These are phyloP conservation scores for Ricinus communis DNA, from an alignment of 345 rosid species.

Conservation along the genomic window DNA sequence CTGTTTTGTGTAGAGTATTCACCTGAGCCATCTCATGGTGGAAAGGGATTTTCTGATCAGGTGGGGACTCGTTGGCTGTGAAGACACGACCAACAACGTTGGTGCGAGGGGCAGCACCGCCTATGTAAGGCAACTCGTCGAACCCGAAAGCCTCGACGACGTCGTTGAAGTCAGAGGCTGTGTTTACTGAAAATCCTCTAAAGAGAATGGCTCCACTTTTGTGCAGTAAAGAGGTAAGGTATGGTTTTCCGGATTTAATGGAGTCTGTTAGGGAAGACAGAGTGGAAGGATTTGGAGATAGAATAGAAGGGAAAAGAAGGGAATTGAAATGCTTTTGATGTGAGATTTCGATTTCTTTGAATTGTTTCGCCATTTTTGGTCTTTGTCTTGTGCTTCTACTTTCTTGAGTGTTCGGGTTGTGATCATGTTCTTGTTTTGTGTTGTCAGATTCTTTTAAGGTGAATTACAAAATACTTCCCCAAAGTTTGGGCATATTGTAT, in stretches of 20 bases:
- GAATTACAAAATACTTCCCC: too few relatives aligned
- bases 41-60: conserved; percentile 86
- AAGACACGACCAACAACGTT: conserved; percentile 86
- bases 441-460: too few relatives aligned
- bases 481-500: too few relatives aligned
- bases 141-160: conserved; percentile 85
- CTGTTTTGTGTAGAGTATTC: too few relatives aligned
- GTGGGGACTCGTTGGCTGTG: conserved; percentile 92
- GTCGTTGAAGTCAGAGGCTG: conserved; percentile 79
- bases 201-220: conserved; percentile 67
- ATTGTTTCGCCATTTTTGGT: conserved; percentile 36
- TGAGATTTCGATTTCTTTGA: conserved; percentile 45
- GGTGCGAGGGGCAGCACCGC: conserved; percentile 81
- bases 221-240: conserved; percentile 60
- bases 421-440: neutral
- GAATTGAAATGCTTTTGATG: conserved; percentile 54
- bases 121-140: conserved; percentile 85
- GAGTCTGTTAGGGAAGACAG: conserved; percentile 32
- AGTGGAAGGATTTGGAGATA: conserved; percentile 42
- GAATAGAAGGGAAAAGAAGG: conserved; percentile 53
- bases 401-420: neutral
- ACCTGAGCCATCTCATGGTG: conserved; percentile 99
- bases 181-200: conserved; percentile 54
- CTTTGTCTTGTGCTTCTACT: neutral
- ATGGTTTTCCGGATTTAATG: conserved; percentile 48